These are phyloP conservation scores for Scheffersomyces lignosus DNA, from an alignment of 805 yeast genomes.

Conservation along the genomic window DNA sequence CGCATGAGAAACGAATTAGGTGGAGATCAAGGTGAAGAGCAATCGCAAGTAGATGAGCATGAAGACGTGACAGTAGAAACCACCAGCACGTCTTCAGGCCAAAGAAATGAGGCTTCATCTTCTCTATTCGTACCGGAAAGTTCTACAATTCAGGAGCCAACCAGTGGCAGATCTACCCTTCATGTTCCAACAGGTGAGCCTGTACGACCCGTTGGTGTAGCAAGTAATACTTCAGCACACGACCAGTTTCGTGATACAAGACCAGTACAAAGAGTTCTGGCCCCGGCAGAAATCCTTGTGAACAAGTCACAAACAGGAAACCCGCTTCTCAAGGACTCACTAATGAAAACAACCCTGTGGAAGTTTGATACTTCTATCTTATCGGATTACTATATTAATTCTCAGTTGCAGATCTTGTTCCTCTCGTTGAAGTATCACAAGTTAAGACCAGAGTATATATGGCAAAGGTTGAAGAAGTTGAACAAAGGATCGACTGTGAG, in stretches of 20 bases:
- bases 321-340: constrained; percentile 55
- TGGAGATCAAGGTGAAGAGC: constrained; percentile 2
- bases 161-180: not conserved
- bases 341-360: constrained; percentile 52
- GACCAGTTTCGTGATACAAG: not conserved
- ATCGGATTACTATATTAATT: constrained; percentile 62
- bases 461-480: constrained; percentile 50
- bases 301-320: constrained; percentile 66
- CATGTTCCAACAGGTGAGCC: not conserved
- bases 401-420: constrained; percentile 57
- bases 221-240: not conserved
- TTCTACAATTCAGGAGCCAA: not conserved
- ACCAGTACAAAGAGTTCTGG: not conserved
- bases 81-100: not conserved
- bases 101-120: too few relatives aligned
- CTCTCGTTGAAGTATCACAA: constrained; percentile 72
- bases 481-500: constrained; percentile 32
- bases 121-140: too few relatives aligned
- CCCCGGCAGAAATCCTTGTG: constrained; percentile 13
- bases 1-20: constrained; percentile 51
- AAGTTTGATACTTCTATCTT: constrained; percentile 55
- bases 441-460: constrained; percentile 72
- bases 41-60: not conserved
- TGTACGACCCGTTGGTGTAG: not conserved
- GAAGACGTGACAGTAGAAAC: not conserved